These are phyloP conservation scores for Stagonosporopsis rhizophila DNA, from an alignment of 2,329 filamentous ascomycete species.

Conservation along the genomic window DNA sequence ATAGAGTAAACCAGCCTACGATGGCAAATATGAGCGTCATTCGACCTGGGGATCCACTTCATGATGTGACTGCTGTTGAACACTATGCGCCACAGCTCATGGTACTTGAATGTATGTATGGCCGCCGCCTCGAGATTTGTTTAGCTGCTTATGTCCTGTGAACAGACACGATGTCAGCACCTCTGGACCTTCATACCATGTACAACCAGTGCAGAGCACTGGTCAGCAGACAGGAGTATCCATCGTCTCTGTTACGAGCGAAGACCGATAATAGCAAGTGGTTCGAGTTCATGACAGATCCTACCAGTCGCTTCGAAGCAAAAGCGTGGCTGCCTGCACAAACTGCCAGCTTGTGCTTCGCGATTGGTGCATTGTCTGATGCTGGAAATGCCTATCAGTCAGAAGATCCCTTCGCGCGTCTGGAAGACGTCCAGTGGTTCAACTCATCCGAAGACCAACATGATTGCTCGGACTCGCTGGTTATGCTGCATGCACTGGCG, in stretches of 20 bases:
- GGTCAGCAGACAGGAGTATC: slow-evolving; percentile 17
- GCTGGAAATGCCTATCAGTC: neutral
- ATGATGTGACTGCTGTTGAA: neutral
- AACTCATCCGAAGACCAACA: slow-evolving; percentile 2
- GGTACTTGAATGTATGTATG: slow-evolving; percentile 5
- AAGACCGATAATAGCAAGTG: slow-evolving; percentile 12
- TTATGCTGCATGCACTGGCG: slow-evolving; percentile 17
- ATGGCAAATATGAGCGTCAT: slow-evolving; percentile 1
- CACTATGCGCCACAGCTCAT: slow-evolving; percentile 12
- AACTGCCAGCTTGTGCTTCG: slow-evolving; percentile 15
- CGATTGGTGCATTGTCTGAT: slow-evolving; percentile 9
- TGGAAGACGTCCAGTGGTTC: slow-evolving; percentile 20
- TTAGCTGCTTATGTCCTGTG: neutral
- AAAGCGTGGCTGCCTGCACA: slow-evolving; percentile 13
- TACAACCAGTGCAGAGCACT: slow-evolving; percentile 13
- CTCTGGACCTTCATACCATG: slow-evolving; percentile 7
- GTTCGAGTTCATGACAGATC: slow-evolving; percentile 18
- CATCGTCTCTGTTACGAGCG: slow-evolving; percentile 8
- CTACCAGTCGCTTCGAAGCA: slow-evolving; percentile 9
- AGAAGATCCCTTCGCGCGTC: slow-evolving; percentile 13
- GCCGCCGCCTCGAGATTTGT: neutral
- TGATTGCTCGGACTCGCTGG: slow-evolving; percentile 4
- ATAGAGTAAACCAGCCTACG: neutral
- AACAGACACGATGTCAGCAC: slow-evolving; percentile 14
- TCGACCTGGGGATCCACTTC: neutral